Conservation (phyloP, 2,329 filamentous ascomycete genomes). For the Aureobasidium uvarum region DNA sequence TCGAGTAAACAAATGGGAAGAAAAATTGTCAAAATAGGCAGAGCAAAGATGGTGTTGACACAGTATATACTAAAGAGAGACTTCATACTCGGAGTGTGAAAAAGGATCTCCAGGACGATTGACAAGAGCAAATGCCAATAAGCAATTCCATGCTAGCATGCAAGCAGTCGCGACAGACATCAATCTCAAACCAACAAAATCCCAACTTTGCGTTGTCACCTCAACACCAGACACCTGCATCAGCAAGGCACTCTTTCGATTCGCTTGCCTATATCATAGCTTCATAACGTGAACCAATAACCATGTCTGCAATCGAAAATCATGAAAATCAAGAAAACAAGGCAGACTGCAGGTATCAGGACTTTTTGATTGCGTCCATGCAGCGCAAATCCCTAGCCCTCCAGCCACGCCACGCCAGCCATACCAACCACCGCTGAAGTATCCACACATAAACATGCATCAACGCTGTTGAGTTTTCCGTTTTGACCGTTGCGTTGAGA, state of each 20-base stretch:
- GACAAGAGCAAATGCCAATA: no score
- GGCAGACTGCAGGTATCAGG: not conserved
- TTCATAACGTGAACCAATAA: not conserved
- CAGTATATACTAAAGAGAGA: not conserved
- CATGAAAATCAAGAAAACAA: not conserved
- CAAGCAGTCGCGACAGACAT: not conserved
- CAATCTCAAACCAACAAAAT: not conserved
- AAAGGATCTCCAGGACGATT: no score
- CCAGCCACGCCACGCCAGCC: constrained; percentile 7
- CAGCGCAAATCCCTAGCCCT: constrained; percentile 3
- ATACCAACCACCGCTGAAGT: constrained; percentile 10
- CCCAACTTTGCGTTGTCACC: not conserved
- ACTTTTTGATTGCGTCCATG: not conserved
- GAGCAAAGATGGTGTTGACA: not conserved
- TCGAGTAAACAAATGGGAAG: constrained; percentile 11
- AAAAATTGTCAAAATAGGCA: not conserved
- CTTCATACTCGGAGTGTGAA: not conserved
- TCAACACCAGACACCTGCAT: constrained; percentile 1
- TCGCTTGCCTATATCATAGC: not conserved
- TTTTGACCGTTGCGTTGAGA: not conserved
- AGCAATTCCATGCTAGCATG: not conserved
- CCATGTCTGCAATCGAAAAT: not conserved
- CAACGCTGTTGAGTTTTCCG: not conserved
- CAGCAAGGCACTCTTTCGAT: not conserved
- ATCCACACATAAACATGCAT: constrained; percentile 1